A percentile compares a stretch with the other conserved stretches of the same genome.
phyloP scores from a whole-genome alignment of 352 stramenopile genomes.

The Globisporangium paroecandrum region DNA sequence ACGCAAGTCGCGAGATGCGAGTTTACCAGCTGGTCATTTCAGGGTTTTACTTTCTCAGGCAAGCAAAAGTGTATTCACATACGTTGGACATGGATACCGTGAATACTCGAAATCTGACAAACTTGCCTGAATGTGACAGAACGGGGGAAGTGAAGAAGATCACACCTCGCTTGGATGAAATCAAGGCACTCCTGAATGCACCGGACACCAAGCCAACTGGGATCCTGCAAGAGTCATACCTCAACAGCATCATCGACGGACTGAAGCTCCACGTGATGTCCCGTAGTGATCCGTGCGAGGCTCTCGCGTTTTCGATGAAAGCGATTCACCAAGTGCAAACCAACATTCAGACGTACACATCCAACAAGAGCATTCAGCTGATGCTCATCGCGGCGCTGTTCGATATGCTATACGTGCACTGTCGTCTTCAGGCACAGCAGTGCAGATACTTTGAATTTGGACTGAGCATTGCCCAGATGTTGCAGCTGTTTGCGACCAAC shows the following conservation, averaged over 20 bases:
- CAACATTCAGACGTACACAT: slow-evolving; percentile 40
- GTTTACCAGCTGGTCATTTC: slow-evolving; percentile 60
- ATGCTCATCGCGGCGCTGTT: slow-evolving; percentile 61
- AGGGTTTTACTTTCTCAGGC: slow-evolving; percentile 57
- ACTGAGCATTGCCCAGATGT: slow-evolving; percentile 48
- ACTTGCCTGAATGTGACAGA: slow-evolving; percentile 14
- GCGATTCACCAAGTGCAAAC: slow-evolving; percentile 49
- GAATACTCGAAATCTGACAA: background rate
- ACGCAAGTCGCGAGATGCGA: slow-evolving; percentile 31
- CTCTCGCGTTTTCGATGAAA: slow-evolving; percentile 42
- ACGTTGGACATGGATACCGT: background rate
- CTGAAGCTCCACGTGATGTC: slow-evolving; percentile 37
- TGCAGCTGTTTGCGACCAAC: slow-evolving; percentile 50
- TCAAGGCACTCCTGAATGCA: slow-evolving; percentile 22
- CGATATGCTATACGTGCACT: slow-evolving; percentile 68
- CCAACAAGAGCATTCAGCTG: slow-evolving; percentile 31
- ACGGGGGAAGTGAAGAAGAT: slow-evolving; percentile 47
- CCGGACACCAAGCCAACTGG: slow-evolving; percentile 5
- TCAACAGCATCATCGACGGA: slow-evolving; percentile 55
- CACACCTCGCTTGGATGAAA: slow-evolving; percentile 35
- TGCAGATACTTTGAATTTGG: slow-evolving; percentile 69
- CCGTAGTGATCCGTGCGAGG: slow-evolving; percentile 42
- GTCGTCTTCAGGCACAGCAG: slow-evolving; percentile 49
- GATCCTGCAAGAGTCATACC: slow-evolving; percentile 33
- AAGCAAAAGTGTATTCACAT: background rate